Evolutionary conservation across 2,329 filamentous ascomycete genomes (phyloP).

Genomic region (Ceratocystis alfenasii): DNA sequence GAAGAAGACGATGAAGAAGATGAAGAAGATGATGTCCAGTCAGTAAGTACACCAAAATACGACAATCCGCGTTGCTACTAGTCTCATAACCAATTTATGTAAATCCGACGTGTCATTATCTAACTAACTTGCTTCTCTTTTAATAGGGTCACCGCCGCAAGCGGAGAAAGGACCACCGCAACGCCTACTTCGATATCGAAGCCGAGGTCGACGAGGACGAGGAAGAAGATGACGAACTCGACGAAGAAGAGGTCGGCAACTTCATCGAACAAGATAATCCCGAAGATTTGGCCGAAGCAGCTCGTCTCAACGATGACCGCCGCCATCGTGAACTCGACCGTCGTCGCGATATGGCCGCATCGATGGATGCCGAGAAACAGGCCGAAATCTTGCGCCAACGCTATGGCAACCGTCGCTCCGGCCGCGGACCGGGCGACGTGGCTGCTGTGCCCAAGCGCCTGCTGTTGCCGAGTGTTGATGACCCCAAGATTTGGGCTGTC

Average conservation of each 20-base stretch:
- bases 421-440: constrained; percentile 53
- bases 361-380: constrained; percentile 86
- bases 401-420: constrained; percentile 67
- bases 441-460: constrained; percentile 73
- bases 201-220: constrained; percentile 94
- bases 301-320: constrained; percentile 74
- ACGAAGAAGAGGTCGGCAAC: constrained; percentile 68
- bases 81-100: too few relatives aligned
- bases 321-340: constrained; percentile 90
- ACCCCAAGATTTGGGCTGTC: constrained; percentile 91
- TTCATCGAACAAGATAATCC: constrained; percentile 84
- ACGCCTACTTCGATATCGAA: constrained; percentile 92
- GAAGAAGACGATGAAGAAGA: constrained; percentile 31
- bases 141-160: constrained; percentile 59
- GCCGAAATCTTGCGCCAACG: constrained; percentile 76
- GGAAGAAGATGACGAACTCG: constrained; percentile 78
- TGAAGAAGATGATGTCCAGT: constrained; percentile 54
- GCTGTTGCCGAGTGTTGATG: constrained; percentile 82
- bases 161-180: constrained; percentile 62
- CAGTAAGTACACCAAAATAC: constrained; percentile 32
- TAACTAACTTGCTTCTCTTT: not conserved
- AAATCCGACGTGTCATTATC: not conserved
- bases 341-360: constrained; percentile 73
- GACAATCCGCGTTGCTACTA: too few relatives aligned
- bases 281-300: constrained; percentile 72